Evolutionary conservation across 2,329 filamentous ascomycete genomes (phyloP).

Genomic region (Sarocladiaceae sp.): DNA sequence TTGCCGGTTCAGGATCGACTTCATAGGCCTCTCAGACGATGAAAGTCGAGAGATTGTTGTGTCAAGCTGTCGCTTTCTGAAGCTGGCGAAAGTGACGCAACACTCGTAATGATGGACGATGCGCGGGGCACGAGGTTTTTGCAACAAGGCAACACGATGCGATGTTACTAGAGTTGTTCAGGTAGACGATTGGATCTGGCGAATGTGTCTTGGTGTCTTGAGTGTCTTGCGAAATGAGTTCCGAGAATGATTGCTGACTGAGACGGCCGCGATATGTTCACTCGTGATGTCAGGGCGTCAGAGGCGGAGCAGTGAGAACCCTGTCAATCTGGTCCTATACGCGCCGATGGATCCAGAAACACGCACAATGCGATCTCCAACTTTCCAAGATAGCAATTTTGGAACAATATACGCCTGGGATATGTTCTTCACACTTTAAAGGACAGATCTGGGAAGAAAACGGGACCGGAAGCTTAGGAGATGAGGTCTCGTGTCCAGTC

Average conservation of each 20-base stretch:
- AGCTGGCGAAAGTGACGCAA: not conserved
- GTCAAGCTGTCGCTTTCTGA: not conserved
- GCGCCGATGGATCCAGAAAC: not conserved
- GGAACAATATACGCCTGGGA: too few relatives aligned
- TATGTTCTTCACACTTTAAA: not conserved
- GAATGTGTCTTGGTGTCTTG: too few relatives aligned
- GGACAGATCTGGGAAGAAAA: too few relatives aligned
- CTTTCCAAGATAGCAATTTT: too few relatives aligned
- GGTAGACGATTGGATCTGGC: not conserved
- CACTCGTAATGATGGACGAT: not conserved
- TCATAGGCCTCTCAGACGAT: not conserved
- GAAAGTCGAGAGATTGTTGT: not conserved
- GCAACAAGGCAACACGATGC: not conserved
- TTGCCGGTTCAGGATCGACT: not conserved
- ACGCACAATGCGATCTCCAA: too few relatives aligned
- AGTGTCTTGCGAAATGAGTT: not conserved
- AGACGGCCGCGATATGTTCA: not conserved
- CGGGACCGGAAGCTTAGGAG: not conserved
- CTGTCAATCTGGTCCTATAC: not conserved
- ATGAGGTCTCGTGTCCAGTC: not conserved
- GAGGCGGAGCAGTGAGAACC: slow-evolving; percentile 3
- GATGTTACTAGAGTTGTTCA: too few relatives aligned
- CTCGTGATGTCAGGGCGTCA: slow-evolving; percentile 1
- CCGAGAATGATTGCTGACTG: not conserved
- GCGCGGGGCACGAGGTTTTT: slow-evolving; percentile 4